A percentile compares a stretch with the other conserved stretches of the same genome.
phyloP scores from a whole-genome alignment of 495 filamentous ascomycete genomes.

The Aspergillus panamensis region DNA sequence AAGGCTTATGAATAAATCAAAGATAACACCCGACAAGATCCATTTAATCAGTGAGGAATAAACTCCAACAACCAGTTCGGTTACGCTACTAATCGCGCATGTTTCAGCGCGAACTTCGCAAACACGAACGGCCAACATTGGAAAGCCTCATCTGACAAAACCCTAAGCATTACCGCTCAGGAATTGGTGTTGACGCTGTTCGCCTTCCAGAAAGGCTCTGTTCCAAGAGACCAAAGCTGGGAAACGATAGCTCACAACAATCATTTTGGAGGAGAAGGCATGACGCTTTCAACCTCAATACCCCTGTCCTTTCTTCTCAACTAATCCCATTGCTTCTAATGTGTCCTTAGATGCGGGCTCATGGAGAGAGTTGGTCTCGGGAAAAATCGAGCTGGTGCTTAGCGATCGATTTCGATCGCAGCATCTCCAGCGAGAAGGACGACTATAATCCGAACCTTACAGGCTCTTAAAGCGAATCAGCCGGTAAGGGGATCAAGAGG shows the following conservation, averaged over 20 bases:
- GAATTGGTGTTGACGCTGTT: conserved; percentile 51
- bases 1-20: conserved; percentile 34
- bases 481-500: conserved; percentile 37
- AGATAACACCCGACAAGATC: conserved; percentile 69
- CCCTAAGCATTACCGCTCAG: conserved; percentile 63
- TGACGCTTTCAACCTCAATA: conserved; percentile 70
- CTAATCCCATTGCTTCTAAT: conserved; percentile 43
- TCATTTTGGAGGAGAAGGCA: conserved; percentile 78
- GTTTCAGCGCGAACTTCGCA: conserved; percentile 34
- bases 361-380: conserved; percentile 43
- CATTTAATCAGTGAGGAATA: conserved; percentile 71
- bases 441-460: conserved; percentile 63
- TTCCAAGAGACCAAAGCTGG: conserved; percentile 12
- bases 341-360: conserved; percentile 27
- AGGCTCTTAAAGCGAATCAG: conserved; percentile 45
- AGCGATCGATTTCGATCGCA: conserved; percentile 42
- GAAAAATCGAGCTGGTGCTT: conserved; percentile 81
- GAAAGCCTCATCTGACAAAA: conserved; percentile 71
- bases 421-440: conserved; percentile 72
- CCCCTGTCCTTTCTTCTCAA: conserved; percentile 57
- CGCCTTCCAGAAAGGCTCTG: conserved; percentile 24
- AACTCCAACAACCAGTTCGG: conserved; percentile 1
- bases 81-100: conserved; percentile 29
- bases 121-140: conserved; percentile 7
- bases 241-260: conserved; percentile 57